phyloP scores from a whole-genome alignment of 1,284 basidiomycete genomes.

The Apiotrichum domesticum region DNA sequence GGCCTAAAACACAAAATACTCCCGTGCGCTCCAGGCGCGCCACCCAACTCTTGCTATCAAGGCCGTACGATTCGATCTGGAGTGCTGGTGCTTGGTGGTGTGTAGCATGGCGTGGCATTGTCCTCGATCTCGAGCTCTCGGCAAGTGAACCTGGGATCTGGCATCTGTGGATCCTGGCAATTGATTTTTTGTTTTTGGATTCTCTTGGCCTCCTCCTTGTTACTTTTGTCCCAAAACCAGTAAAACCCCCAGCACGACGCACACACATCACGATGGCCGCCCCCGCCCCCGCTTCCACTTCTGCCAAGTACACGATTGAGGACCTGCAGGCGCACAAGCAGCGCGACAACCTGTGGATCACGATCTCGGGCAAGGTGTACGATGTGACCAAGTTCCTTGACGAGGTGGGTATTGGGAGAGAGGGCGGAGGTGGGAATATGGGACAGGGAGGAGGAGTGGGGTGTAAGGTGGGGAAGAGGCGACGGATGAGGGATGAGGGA shows the following conservation, averaged over 20 bases:
- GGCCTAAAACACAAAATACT: no score
- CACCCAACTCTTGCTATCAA: no score
- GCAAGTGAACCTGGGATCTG: no score
- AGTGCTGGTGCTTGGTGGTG: no score
- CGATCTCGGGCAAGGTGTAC: conserved; percentile 87
- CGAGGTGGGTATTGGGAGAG: conserved; percentile 59
- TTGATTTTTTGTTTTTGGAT: no score
- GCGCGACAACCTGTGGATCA: conserved; percentile 69
- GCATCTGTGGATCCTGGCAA: no score
- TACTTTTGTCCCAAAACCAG: background rate
- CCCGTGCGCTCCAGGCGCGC: no score
- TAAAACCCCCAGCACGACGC: background rate
- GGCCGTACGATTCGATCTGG: no score
- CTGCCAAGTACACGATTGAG: conserved; percentile 36
- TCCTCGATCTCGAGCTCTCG: no score
- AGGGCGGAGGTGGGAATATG: no score
- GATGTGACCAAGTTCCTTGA: conserved; percentile 90
- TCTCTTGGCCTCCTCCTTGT: background rate
- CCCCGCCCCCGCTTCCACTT: conserved; percentile 46
- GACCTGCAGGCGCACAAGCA: conserved; percentile 68
- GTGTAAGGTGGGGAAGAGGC: background rate
- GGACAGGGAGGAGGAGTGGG: background rate
- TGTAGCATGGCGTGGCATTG: no score
- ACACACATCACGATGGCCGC: background rate
- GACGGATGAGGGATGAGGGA: no score